Percentiles rank a stretch among this genome's conserved stretches.
Evolutionary conservation across 352 stramenopile genomes (phyloP).

Genomic region (Globisporangium uncinulatum): DNA sequence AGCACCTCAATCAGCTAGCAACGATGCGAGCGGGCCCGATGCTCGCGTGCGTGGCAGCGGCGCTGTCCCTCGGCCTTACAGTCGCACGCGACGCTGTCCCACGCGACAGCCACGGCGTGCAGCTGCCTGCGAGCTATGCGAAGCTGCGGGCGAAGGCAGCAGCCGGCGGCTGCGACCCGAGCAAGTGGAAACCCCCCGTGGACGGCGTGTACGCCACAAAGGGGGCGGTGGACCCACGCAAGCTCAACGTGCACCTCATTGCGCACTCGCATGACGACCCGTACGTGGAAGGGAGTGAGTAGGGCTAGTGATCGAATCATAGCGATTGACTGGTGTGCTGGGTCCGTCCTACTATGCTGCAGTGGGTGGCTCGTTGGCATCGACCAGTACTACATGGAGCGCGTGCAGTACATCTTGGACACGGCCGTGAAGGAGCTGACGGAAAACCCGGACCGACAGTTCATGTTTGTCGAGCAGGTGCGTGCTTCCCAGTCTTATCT

Average conservation of each 20-base stretch:
- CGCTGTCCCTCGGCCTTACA: not conserved
- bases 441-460: constrained; percentile 88
- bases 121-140: constrained; percentile 1
- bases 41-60: constrained; percentile 3
- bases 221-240: constrained; percentile 37
- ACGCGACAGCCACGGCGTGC: constrained; percentile 13
- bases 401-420: constrained; percentile 95
- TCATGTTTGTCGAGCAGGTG: constrained; percentile 93
- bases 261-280: constrained; percentile 95
- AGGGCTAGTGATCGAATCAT: not conserved
- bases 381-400: constrained; percentile 95
- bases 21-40: constrained; percentile 11
- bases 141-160: not conserved
- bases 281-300: constrained; percentile 16
- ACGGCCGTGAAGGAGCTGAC: constrained; percentile 86
- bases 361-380: constrained; percentile 94
- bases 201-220: constrained; percentile 71
- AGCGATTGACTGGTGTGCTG: not conserved
- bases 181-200: constrained; percentile 56
- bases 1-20: not conserved
- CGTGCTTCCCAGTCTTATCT: not conserved
- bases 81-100: not conserved
- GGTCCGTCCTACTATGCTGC: no score
- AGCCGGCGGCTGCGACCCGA: constrained; percentile 34
- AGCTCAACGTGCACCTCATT: constrained; percentile 96